These are phyloP conservation scores for Cryphonectria radicalis DNA, from an alignment of 2,329 filamentous ascomycete genomes.

Conservation along the genomic window DNA sequence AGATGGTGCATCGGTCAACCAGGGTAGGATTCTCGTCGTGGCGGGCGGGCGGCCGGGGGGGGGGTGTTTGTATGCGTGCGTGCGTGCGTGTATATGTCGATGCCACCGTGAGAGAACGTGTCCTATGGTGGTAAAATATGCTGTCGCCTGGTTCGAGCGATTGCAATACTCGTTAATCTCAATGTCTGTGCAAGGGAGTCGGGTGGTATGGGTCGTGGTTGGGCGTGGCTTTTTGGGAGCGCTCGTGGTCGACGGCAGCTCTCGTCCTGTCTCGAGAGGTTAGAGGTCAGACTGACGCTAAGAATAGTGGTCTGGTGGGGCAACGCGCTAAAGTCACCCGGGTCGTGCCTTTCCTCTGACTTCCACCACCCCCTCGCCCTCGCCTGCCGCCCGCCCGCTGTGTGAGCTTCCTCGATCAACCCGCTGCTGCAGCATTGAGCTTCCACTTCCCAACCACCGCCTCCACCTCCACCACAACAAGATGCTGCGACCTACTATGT, in stretches of 20 bases:
- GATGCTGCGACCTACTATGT: constrained; percentile 48
- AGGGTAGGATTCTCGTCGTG: constrained; percentile 17
- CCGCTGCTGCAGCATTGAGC: neutral
- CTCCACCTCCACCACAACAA: constrained; percentile 12
- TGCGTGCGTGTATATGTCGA: neutral
- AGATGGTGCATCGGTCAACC: constrained; percentile 27
- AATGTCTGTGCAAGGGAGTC: neutral
- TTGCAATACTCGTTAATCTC: constrained; percentile 1
- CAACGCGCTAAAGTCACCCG: constrained; percentile 13
- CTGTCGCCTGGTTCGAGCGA: neutral
- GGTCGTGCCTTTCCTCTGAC: constrained; percentile 5
- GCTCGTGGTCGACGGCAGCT: constrained; percentile 7
- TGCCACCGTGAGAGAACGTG: neutral
- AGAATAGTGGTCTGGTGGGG: constrained; percentile 19
- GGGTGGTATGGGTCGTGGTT: neutral
- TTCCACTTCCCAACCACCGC: neutral
- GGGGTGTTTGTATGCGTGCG: neutral
- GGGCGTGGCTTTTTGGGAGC: neutral
- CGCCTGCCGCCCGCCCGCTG: constrained; percentile 2
- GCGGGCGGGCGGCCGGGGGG: constrained; percentile 2
- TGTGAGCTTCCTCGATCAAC: constrained; percentile 10
- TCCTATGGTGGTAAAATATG: neutral
- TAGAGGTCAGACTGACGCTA: constrained; percentile 17
- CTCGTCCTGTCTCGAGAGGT: constrained; percentile 13
- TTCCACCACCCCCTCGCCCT: neutral